Conservation (phyloP, 345 rosid genomes). For the Raphanus sativus region DNA sequence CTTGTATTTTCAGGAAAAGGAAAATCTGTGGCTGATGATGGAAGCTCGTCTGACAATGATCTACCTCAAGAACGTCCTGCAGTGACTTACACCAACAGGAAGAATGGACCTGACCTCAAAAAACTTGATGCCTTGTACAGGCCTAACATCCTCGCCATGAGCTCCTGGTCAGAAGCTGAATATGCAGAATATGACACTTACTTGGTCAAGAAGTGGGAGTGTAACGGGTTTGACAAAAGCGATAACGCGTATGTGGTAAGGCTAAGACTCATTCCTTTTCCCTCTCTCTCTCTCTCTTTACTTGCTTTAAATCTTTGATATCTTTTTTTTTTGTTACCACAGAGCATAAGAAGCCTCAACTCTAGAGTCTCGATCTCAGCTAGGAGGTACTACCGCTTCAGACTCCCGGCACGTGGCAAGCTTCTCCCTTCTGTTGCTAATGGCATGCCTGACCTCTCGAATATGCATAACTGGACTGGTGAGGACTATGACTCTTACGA, state of each 20-base stretch:
- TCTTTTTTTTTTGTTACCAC: background rate
- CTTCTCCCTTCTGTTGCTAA: background rate
- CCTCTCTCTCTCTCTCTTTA: no score
- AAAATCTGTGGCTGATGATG: background rate
- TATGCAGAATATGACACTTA: background rate
- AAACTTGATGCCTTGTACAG: background rate
- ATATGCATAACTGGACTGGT: background rate
- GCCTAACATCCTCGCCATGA: background rate
- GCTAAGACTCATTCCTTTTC: background rate
- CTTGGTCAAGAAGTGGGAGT: background rate
- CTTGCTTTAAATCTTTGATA: background rate
- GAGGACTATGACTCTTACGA: background rate
- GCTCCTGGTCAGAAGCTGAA: background rate
- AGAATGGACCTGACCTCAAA: background rate
- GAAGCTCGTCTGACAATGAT: background rate
- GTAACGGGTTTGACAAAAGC: background rate
- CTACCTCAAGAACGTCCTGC: background rate
- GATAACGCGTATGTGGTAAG: background rate
- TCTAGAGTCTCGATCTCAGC: background rate
- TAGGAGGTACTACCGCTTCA: background rate
- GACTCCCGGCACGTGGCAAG: background rate
- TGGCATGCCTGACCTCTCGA: background rate
- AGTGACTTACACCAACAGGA: background rate
- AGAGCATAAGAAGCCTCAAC: background rate
- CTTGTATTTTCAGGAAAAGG: background rate